These are phyloP conservation scores for Tetraselmis chui DNA, from an alignment of 139 green algal species.

Conservation along the genomic window DNA sequence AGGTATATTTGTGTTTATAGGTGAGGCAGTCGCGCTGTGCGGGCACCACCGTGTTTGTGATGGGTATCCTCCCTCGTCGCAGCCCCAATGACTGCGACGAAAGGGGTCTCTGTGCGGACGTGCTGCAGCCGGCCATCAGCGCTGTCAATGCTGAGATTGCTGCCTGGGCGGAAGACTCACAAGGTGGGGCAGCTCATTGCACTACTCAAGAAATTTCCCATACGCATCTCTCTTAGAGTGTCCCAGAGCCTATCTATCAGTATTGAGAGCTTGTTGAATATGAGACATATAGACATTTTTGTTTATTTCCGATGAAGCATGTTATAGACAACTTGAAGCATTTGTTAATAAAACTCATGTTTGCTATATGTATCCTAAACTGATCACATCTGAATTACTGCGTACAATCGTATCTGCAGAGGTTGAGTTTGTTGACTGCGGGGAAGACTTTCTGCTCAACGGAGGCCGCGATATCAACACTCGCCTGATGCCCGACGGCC, in stretches of 20 bases:
- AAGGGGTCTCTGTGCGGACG: background rate
- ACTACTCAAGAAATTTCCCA: too few relatives aligned
- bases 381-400: too few relatives aligned
- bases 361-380: too few relatives aligned
- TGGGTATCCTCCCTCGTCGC: background rate
- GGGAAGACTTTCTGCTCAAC: background rate
- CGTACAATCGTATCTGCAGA: background rate
- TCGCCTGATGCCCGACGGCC: background rate
- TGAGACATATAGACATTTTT: background rate
- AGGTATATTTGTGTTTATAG: background rate
- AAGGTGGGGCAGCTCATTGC: background rate
- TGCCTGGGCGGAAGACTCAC: background rate
- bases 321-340: background rate
- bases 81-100: background rate
- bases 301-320: too few relatives aligned
- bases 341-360: too few relatives aligned
- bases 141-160: background rate
- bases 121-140: background rate
- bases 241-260: too few relatives aligned
- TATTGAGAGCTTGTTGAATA: background rate
- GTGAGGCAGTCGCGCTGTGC: background rate
- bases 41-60: background rate
- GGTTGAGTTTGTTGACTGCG: background rate
- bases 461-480: background rate
- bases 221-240: too few relatives aligned